Base-by-base conservation (phyloP, 108 stramenopile genomes). In the Cyclostephanos tholiformis region DNA sequence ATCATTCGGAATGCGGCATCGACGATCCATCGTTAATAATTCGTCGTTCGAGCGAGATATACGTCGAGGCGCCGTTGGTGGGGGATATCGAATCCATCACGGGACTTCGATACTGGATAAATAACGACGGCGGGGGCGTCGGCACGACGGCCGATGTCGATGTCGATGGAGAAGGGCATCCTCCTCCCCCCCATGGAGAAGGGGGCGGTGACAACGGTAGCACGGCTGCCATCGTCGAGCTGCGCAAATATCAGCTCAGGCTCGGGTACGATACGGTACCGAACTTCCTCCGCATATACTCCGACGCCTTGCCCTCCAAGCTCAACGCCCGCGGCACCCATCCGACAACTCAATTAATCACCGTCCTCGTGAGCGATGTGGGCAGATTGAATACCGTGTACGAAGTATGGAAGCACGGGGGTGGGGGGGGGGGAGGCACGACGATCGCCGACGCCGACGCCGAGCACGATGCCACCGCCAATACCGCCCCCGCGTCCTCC, bases 261-360 rank as follows among this genome's bases (percentile, higher is more conserved):
- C 69, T 91, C 0, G 91, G 91, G 20, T 92, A 89, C 69, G 91
- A 89, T 52, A 87, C 87, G 13, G 89, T 89, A 2, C 91, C 91
- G 11, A 79, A 80, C 20, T 89, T 89, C 55, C 62, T 89, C 0
- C 52, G 81, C 12, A 27, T 85, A 11, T 92, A 88, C 67, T 72
- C 68, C n/a, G 55, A 72, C 41, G 91, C 87, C 32, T 60, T 92
- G 20, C 88, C 88, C 23, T 86, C 83, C 23, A 92, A 91, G 78
- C 76, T 88, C 29, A 50, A 60, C 0, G 84, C 86, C 16, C 38
- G 20, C 12, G 82, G 83, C 2, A 87, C 83, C 22, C 85, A 91
- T 77, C 86, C 88, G 0, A 77, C 80, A 1, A 89, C 91, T 12
- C 53, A 74, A 25, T 61, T 92, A 22, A 67, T 85, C 1, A 87